These are phyloP conservation scores for Metarhizium robertsii DNA, from an alignment of 2,329 filamentous ascomycete species.

Conservation along the genomic window DNA sequence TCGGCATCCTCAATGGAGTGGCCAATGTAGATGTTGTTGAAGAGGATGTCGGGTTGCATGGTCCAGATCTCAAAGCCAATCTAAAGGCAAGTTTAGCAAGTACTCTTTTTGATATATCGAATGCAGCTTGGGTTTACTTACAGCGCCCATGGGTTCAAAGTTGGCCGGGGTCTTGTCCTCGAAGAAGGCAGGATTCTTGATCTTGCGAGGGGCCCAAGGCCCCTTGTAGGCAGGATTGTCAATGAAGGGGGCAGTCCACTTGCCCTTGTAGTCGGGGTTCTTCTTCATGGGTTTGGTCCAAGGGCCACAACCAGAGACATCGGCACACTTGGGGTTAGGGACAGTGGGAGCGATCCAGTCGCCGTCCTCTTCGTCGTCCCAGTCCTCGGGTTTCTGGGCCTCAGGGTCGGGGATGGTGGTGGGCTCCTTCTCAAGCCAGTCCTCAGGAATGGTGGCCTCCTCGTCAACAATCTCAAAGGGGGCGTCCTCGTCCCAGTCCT, in stretches of 20 bases:
- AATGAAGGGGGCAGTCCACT: slow-evolving; percentile 86
- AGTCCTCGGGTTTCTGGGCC: slow-evolving; percentile 95
- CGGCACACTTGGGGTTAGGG: slow-evolving; percentile 91
- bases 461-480: slow-evolving; percentile 94
- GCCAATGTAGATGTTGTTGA: slow-evolving; percentile 99
- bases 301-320: slow-evolving; percentile 85
- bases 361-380: slow-evolving; percentile 99
- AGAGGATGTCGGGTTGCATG: slow-evolving; percentile 98
- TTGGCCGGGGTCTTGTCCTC: slow-evolving; percentile 96
- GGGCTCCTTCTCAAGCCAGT: slow-evolving; percentile 92
- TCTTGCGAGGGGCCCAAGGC: slow-evolving; percentile 87
- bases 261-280: slow-evolving; percentile 98
- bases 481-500: slow-evolving; percentile 98
- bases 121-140: slow-evolving; percentile 40
- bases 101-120: background rate
- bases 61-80: slow-evolving; percentile 99
- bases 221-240: slow-evolving; percentile 99
- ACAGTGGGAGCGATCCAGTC: slow-evolving; percentile 90
- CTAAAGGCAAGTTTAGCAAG: slow-evolving; percentile 32
- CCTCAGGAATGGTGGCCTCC: slow-evolving; percentile 81
- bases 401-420: slow-evolving; percentile 80
- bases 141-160: slow-evolving; percentile 96
- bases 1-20: slow-evolving; percentile 91
- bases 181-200: slow-evolving; percentile 90
- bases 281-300: slow-evolving; percentile 88